A percentile compares a stretch with the other conserved stretches of the same genome.
phyloP scores from a whole-genome alignment of 2,329 filamentous ascomycete species.

The Pseudogymnoascus sp. region DNA sequence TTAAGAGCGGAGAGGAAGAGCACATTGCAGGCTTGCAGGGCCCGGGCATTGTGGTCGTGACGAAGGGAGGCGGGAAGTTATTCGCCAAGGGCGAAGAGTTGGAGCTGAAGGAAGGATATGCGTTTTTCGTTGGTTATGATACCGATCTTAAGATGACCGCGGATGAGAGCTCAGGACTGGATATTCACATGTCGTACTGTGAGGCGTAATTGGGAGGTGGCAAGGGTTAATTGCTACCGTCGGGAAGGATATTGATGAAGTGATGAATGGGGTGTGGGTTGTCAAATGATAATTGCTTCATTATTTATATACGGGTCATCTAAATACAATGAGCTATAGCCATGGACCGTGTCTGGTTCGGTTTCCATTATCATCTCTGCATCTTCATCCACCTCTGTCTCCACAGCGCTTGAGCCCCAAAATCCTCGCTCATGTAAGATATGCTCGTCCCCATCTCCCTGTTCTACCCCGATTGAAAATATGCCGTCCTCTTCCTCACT shows the following conservation, averaged over 20 bases:
- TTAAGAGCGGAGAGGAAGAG: conserved; percentile 53
- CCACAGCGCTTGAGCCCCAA: not conserved
- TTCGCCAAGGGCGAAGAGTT: conserved; percentile 44
- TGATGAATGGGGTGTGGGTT: not conserved
- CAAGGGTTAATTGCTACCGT: not conserved
- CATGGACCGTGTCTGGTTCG: not conserved
- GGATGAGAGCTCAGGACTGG: conserved; percentile 14
- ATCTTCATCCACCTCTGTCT: not conserved
- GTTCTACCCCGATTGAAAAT: not conserved
- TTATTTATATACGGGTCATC: not conserved
- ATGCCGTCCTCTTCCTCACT: not conserved
- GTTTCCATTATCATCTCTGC: not conserved
- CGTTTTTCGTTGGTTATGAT: conserved; percentile 52
- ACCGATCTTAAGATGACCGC: conserved; percentile 19
- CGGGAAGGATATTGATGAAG: conserved; percentile 1
- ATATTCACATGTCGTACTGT: conserved; percentile 20
- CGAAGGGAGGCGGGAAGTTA: conserved; percentile 50
- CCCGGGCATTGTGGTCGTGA: conserved; percentile 56
- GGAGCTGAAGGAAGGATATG: conserved; percentile 51
- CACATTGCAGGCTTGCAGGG: conserved; percentile 47
- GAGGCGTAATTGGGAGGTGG: conserved; percentile 10
- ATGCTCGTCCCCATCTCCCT: not conserved
- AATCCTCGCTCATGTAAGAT: not conserved
- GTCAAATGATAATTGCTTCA: not conserved
- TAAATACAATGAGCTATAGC: not conserved